Base-by-base conservation (phyloP, 2,329 filamentous ascomycete species). In the Tolypocladium nubicola region DNA sequence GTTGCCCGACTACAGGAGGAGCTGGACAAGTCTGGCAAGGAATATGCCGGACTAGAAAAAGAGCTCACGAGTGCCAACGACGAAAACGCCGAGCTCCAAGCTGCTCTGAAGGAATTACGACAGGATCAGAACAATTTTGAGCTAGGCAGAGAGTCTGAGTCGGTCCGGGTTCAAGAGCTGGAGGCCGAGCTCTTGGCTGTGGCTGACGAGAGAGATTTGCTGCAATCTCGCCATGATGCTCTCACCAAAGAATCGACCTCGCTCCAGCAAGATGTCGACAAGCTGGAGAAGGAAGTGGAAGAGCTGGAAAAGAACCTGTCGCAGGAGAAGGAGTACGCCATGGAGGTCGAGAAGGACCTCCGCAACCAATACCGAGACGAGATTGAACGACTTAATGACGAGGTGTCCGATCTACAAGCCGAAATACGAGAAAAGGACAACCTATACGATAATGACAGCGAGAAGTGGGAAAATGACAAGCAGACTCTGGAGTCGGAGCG, bases 371-470 rank as follows among this genome's bases (percentile, higher is more conserved):
- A 75, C 61, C 67, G 69, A 41, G 72, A 71, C 39, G 76, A 80
- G 60, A 73, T 81, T 30, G 76, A 79, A 57, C 74, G 76, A 39
- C 71, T 83, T 19, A 79, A 79, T 60, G 74, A 79, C 60, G 80
- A 88, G 69, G 84, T 86, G 26, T 84, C 80, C 55, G 76, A 79
- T 56, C 74, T 88, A 5, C 83, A 86, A 58, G 80, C 83, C 23
- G 81, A 87, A 61, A 77, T 88, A 38, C 81, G 84, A 62, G 84
- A 88, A 62, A 88, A 85, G 62, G 84, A 89, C 63, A 86, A 85
- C 53, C 76, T 87, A 41, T 86, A 87, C 71, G 84, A 86, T 58
- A 82, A 86, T 58, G 85, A 89, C 64, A 83, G 81, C 68, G 87
- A 90, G 61, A 84, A 85, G 64, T 90, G 87, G 87, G 84, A 88